These are phyloP conservation scores for Avena atlantica DNA, from an alignment of 176 grass and related monocot species.

Conservation along the genomic window DNA sequence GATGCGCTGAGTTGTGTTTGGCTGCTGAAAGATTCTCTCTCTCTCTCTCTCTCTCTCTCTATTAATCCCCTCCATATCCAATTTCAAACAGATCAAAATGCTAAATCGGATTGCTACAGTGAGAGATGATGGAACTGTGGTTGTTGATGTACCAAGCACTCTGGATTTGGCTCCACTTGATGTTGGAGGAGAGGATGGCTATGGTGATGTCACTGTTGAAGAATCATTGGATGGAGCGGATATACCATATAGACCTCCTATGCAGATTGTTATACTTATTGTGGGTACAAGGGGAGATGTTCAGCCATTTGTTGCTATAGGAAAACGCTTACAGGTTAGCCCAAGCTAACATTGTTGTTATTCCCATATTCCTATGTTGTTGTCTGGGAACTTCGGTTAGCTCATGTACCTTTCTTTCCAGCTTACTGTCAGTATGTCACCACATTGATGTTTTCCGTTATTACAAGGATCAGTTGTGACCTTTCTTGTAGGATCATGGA, in stretches of 20 bases:
- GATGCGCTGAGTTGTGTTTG: neutral
- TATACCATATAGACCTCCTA: slow-evolving; percentile 73
- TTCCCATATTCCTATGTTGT: neutral
- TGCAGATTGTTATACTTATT: slow-evolving; percentile 96
- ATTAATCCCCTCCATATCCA: neutral
- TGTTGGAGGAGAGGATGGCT: slow-evolving; percentile 50
- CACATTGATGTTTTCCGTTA: neutral
- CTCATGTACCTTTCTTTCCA: slow-evolving; percentile 28
- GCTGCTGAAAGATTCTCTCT: neutral
- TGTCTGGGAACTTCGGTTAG: slow-evolving; percentile 15
- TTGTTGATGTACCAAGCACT: slow-evolving; percentile 86
- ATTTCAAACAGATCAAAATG: slow-evolving; percentile 55
- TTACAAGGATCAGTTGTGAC: slow-evolving; percentile 2
- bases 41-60: slow-evolving; percentile 1
- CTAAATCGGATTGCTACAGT: slow-evolving; percentile 81
- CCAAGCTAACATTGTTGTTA: slow-evolving; percentile 35
- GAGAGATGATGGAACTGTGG: slow-evolving; percentile 93
- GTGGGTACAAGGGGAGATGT: slow-evolving; percentile 98
- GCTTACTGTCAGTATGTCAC: neutral
- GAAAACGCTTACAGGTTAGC: slow-evolving; percentile 86
- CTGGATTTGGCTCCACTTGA: slow-evolving; percentile 54
- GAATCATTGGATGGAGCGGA: slow-evolving; percentile 69
- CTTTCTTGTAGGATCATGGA: slow-evolving; percentile 74
- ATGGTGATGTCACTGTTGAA: slow-evolving; percentile 51
- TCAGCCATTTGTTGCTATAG: slow-evolving; percentile 97